A percentile compares a stretch with the other conserved stretches of the same genome.
Conservation (phyloP, 495 filamentous ascomycete species). For the Podospora bellae-mahoneyi region DNA sequence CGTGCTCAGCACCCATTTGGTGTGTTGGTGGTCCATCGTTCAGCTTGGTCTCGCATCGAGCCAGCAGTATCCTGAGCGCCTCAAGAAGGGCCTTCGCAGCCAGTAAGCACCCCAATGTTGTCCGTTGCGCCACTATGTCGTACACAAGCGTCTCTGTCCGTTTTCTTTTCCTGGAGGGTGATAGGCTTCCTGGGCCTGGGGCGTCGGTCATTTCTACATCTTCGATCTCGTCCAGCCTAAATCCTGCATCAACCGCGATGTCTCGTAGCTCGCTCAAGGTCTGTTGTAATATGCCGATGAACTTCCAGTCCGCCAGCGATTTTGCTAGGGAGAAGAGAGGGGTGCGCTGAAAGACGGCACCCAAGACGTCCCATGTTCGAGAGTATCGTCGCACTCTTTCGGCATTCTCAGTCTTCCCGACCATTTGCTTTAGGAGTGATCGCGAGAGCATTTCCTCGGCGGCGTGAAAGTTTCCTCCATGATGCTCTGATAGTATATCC, state of each 20-base stretch:
- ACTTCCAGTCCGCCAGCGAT: conserved; percentile 43
- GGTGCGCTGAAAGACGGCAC: conserved; percentile 40
- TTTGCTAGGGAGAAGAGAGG: conserved; percentile 45
- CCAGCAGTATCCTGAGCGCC: conserved; percentile 37
- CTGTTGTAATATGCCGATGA: conserved; percentile 40
- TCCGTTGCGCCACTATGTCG: conserved; percentile 33
- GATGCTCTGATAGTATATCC: conserved; percentile 31
- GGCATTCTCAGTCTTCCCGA: conserved; percentile 36
- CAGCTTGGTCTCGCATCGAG: conserved; percentile 24
- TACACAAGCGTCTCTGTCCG: conserved; percentile 26
- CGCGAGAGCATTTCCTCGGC: conserved; percentile 48
- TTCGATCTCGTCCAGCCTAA: conserved; percentile 10
- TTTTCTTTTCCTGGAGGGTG: conserved; percentile 39
- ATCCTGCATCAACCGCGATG: conserved; percentile 19
- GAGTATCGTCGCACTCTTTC: conserved; percentile 46
- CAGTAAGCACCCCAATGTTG: conserved; percentile 32
- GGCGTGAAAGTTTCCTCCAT: conserved; percentile 38
- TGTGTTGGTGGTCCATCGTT: conserved; percentile 25
- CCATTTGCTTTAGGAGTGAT: conserved; percentile 51
- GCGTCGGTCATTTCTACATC: conserved; percentile 35
- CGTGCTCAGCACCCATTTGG: conserved; percentile 43
- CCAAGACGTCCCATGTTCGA: conserved; percentile 42
- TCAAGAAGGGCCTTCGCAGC: conserved; percentile 41
- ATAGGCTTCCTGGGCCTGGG: conserved; percentile 3
- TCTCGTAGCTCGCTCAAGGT: conserved; percentile 42